Percentiles rank a stretch among this genome's conserved stretches.
phyloP scores from a whole-genome alignment of 176 grass and related monocot species.

The Alopecurus myosuroides region DNA sequence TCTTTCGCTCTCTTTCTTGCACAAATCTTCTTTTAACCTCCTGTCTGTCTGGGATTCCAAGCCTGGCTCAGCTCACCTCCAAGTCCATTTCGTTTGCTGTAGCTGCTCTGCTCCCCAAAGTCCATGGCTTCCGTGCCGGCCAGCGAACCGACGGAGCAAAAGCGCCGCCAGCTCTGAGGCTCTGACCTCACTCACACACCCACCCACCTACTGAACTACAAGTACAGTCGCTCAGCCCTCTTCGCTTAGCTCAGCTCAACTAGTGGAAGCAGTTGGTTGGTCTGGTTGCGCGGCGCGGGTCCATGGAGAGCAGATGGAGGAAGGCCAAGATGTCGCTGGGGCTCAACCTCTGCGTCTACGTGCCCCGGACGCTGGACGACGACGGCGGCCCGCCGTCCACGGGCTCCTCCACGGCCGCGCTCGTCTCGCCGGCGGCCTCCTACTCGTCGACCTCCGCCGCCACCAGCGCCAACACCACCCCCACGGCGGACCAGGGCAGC shows the following conservation, averaged over 20 bases:
- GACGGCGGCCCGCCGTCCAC: conserved; percentile 29
- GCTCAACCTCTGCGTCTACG: conserved; percentile 85
- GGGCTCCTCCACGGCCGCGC: conserved; percentile 40
- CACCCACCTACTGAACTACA: conserved; percentile 27
- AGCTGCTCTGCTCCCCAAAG: background rate
- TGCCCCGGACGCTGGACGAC: conserved; percentile 61
- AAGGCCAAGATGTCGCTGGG: conserved; percentile 87
- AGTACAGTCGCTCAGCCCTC: background rate
- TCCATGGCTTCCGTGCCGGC: conserved; percentile 29
- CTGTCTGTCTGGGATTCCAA: conserved; percentile 19
- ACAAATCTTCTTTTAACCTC: conserved; percentile 16
- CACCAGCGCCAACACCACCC: conserved; percentile 45
- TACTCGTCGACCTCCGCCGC: conserved; percentile 36
- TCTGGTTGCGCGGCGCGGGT: background rate
- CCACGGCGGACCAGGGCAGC: conserved; percentile 17
- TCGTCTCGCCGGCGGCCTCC: conserved; percentile 46
- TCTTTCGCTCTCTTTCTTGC: conserved; percentile 12
- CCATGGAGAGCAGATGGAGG: conserved; percentile 84
- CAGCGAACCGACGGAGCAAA: conserved; percentile 29
- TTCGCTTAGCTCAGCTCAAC: background rate
- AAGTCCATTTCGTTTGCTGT: background rate
- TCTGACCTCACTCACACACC: conserved; percentile 11
- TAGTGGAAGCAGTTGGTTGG: background rate
- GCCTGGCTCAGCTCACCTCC: background rate
- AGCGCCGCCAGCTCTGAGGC: conserved; percentile 14